Base-by-base conservation (phyloP, 2,329 filamentous ascomycete genomes). In the Pseudocercospora ulei region DNA sequence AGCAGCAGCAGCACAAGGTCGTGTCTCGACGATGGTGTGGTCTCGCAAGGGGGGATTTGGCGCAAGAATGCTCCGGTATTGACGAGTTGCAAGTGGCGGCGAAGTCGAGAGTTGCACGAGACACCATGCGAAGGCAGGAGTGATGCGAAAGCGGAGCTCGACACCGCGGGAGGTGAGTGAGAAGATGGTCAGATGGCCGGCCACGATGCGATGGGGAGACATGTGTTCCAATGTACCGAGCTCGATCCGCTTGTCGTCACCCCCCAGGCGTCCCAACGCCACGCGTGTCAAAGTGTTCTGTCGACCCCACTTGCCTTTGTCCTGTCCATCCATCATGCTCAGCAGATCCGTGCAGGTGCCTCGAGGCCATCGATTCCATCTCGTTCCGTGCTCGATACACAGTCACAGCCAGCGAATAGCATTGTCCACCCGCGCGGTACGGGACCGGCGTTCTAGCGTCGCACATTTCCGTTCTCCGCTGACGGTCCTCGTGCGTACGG, bases 401-500 rank as follows among this genome's bases (percentile, higher is more conserved):
- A 26, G 12, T 33, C 11, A 22, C 30, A 22, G 16, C 30, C 30
- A 33, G 11, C 30, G 30, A 33, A 22, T 11, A 20, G 23, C 18
- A 9, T 22, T 33, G 17, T 23, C 30, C 17, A 33, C 6, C 18
- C 8, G 3, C 18, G 3, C 18, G 30, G 18, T 11, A 22, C 13
- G 30, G 30, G 23, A 11, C 30, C 19, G 18, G 6, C n/a, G 20
- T 22, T 33, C 18, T 33, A 33, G 18, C 30, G 30, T 17, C 30
- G 30, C 30, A 33, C 14, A 19, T 33, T 33, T 9, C 30, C 30
- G 23, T 23, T 33, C 30, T 33, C 30, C 18, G 30, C 30, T 13
- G 30, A 33, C 13, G 30, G 30, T 22, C 30, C 30, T 20, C 30
- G 18, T 17, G 16, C 14, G 30, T 33, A 33, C n/a, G 30, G n/a